These are phyloP conservation scores for Trichophaea hybrida DNA, from an alignment of 2,329 filamentous ascomycete genomes.

Conservation along the genomic window DNA sequence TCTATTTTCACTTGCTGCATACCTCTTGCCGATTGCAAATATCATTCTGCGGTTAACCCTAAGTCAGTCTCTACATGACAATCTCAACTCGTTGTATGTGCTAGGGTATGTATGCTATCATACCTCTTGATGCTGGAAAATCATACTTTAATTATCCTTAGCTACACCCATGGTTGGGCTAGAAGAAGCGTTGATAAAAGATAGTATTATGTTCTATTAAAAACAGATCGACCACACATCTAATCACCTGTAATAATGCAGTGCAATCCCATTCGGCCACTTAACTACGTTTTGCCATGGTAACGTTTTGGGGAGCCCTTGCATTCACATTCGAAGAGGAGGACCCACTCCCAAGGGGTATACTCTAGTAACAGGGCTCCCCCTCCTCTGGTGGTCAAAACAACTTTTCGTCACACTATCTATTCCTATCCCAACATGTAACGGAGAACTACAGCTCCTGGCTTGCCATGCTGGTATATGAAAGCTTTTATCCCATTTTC, in stretches of 20 bases:
- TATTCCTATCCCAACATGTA: slow-evolving; percentile 72
- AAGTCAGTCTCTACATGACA: too few relatives aligned
- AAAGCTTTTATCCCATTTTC: slow-evolving; percentile 61
- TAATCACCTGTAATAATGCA: slow-evolving; percentile 31
- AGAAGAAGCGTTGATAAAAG: too few relatives aligned
- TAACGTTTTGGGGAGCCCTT: slow-evolving; percentile 67
- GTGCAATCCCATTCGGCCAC: slow-evolving; percentile 61
- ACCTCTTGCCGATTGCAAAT: too few relatives aligned
- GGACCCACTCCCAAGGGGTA: slow-evolving; percentile 53
- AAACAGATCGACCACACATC: not conserved
- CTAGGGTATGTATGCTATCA: too few relatives aligned
- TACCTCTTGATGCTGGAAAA: too few relatives aligned
- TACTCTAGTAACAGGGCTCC: slow-evolving; percentile 64
- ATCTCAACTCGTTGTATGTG: too few relatives aligned
- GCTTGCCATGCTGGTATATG: slow-evolving; percentile 62
- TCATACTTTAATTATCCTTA: too few relatives aligned
- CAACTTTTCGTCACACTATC: slow-evolving; percentile 58
- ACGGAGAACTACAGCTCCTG: slow-evolving; percentile 75
- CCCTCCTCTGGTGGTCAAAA: slow-evolving; percentile 66
- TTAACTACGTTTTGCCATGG: slow-evolving; percentile 74
- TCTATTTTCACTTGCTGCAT: too few relatives aligned
- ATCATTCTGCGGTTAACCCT: too few relatives aligned
- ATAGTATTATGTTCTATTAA: not conserved
- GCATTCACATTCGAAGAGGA: slow-evolving; percentile 62
- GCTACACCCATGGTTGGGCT: too few relatives aligned